phyloP scores from a whole-genome alignment of 345 rosid species.

The Salix dunnii region DNA sequence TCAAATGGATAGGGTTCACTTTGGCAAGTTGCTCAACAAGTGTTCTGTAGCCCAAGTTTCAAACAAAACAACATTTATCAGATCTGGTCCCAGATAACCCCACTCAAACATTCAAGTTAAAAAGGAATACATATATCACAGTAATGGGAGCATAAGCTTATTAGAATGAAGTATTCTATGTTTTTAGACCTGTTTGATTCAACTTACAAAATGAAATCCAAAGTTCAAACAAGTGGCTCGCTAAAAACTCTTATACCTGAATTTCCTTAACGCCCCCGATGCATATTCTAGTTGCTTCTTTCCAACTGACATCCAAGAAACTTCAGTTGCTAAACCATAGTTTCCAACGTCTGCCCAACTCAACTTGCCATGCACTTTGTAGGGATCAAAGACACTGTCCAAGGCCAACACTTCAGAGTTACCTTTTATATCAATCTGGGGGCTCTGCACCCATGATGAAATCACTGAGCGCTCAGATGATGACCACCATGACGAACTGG shows the following conservation, averaged over 20 bases:
- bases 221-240: background rate
- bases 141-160: background rate
- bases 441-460: constrained; percentile 29
- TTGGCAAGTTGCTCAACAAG: constrained; percentile 30
- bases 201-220: constrained; percentile 1
- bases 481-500: constrained; percentile 58
- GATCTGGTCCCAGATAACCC: constrained; percentile 5
- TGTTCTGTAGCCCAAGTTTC: constrained; percentile 9
- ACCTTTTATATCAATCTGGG: constrained; percentile 20
- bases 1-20: constrained; percentile 30
- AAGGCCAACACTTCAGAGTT: constrained; percentile 22
- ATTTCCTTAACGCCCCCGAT: constrained; percentile 24
- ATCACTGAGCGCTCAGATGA: constrained; percentile 19
- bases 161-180: background rate
- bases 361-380: constrained; percentile 25
- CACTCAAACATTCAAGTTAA: background rate
- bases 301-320: constrained; percentile 30
- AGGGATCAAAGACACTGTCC: constrained; percentile 26
- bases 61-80: constrained; percentile 10
- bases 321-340: constrained; percentile 26
- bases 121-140: background rate
- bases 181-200: background rate
- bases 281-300: constrained; percentile 28
- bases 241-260: constrained; percentile 17
- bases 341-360: constrained; percentile 28